These are phyloP conservation scores for Exophiala phaeomuriformis DNA, from an alignment of 2,329 filamentous ascomycete genomes.

Conservation along the genomic window DNA sequence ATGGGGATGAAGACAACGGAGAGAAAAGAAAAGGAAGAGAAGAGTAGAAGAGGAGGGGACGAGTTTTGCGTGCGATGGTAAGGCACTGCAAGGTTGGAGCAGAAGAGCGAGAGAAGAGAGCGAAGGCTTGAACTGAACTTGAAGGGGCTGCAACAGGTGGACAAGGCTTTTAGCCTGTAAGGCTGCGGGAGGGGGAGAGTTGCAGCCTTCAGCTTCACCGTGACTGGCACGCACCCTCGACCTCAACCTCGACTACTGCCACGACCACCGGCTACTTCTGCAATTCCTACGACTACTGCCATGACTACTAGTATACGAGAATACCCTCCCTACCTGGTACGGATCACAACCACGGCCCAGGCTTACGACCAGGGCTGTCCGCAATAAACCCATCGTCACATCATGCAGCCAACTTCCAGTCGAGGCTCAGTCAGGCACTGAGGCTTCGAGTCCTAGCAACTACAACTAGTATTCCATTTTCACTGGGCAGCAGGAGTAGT, in stretches of 20 bases:
- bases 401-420: no score
- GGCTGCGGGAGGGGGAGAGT: slow-evolving; percentile 12
- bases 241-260: neutral
- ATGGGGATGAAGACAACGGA: neutral
- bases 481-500: no score
- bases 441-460: slow-evolving; percentile 2
- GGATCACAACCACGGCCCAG: no score
- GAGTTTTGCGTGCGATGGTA: slow-evolving; percentile 6
- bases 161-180: slow-evolving; percentile 26
- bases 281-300: no score
- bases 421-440: neutral
- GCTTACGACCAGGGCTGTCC: no score
- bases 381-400: no score
- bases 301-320: no score
- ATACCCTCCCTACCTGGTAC: no score
- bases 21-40: slow-evolving; percentile 1
- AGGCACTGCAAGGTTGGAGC: neutral
- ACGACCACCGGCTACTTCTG: neutral
- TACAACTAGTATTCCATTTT: no score
- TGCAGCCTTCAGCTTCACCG: neutral
- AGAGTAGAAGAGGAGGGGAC: slow-evolving; percentile 7
- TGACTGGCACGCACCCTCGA: neutral
- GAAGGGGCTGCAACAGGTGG: neutral
- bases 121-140: slow-evolving; percentile 1
- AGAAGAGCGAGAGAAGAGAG: neutral